These are phyloP conservation scores for Skeletonema costatum DNA, from an alignment of 108 stramenopile genomes.

Conservation along the genomic window DNA sequence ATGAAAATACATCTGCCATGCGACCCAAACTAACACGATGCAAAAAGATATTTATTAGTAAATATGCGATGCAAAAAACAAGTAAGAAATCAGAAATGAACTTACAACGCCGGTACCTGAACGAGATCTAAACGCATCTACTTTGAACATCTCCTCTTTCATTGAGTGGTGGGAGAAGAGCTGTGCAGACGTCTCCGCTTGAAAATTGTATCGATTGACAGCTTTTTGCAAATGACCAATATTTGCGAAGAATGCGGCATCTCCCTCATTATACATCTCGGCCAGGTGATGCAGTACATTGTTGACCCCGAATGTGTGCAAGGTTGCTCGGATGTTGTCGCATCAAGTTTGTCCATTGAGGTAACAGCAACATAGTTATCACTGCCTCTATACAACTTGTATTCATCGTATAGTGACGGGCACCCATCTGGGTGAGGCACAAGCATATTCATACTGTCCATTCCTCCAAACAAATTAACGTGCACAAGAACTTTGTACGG, in stretches of 20 bases:
- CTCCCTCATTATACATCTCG: constrained; percentile 40
- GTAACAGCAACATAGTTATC: not conserved
- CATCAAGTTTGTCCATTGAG: constrained; percentile 29
- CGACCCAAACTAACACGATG: constrained; percentile 19
- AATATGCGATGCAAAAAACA: too few species aligned
- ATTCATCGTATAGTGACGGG: constrained; percentile 25
- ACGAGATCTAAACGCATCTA: not conserved
- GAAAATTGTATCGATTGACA: constrained; percentile 17
- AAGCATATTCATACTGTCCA: constrained; percentile 36
- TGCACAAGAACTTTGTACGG: constrained; percentile 35
- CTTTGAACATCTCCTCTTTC: constrained; percentile 33
- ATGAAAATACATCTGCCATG: constrained; percentile 38
- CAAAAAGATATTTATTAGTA: too few species aligned
- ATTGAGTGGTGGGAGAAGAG: constrained; percentile 33
- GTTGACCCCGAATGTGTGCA: constrained; percentile 52
- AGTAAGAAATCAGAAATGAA: too few species aligned
- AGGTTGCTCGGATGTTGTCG: constrained; percentile 38
- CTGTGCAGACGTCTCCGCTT: constrained; percentile 28
- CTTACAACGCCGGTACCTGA: too few species aligned
- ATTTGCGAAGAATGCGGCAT: constrained; percentile 29
- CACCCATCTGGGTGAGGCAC: constrained; percentile 26
- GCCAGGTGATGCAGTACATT: constrained; percentile 13
- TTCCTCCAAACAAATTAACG: constrained; percentile 34
- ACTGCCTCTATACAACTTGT: not conserved
- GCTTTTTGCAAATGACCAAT: constrained; percentile 23